Evolutionary conservation across 2,329 filamentous ascomycete species (phyloP), one percentile per base, ranked within the genome.

Genomic region (Phialophora verrucosa): DNA sequence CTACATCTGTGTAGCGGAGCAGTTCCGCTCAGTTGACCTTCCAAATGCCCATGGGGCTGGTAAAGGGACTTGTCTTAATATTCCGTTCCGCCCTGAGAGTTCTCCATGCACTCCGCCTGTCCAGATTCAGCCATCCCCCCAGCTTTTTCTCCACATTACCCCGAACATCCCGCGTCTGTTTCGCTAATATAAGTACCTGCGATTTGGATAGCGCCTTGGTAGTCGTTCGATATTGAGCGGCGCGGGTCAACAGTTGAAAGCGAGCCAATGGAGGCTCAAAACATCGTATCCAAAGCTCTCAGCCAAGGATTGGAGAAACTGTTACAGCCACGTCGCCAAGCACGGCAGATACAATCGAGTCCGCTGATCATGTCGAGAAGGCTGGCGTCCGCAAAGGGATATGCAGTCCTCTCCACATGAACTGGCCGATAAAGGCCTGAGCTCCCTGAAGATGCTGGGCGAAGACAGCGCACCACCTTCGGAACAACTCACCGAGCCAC

Each of bases 131-230:
- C 6, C 3, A 27, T 27, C n/a, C 38, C 23, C 49, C 49, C 49
- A 51, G 49, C 49, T 51, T 51, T 51, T 51, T 51, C 49, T 51
- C 49, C 49, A 51, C 49, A 51, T 51, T 51, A 51, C 49, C 49
- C 49, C 49, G 49, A 50, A 27, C 6, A 14, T 27, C 6, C 49
- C 23, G 23, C 7, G 49, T 17, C 38, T 44, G 17, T 44, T n/a
- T 44, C 38, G 38, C 38, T 44, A 44, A 44, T 44, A 44, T 44
- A 44, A 44, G 17, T 44, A 44, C 38, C 17, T 7, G 17, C 17
- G 17, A 17, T n/a, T 17, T 44, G 38, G 38, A 44, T 51, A 17
- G 20, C 25, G 49, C 12, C 49, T 51, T 51, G 49, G 49, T 20
- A 27, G 27, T 5, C n/a, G 49, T 12, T 29, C 10, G 12, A 51